A percentile compares a stretch with the other conserved stretches of the same genome.
Conservation (phyloP, 2,329 filamentous ascomycete species). For the Xenosphaeropsis pyriputrescens region DNA sequence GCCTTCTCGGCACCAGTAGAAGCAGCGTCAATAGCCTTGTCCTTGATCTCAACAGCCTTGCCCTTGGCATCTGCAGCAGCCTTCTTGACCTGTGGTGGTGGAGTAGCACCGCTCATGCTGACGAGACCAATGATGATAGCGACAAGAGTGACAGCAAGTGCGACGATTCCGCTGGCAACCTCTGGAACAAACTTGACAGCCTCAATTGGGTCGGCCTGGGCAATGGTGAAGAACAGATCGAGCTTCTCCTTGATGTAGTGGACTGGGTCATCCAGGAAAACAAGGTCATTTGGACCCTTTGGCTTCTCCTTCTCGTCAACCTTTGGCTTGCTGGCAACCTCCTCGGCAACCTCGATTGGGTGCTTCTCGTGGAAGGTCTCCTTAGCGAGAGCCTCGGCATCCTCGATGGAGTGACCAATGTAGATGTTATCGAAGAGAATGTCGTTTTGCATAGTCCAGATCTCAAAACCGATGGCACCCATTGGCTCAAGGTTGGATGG, state of each 20-base stretch:
- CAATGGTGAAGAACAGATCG: conserved; percentile 77
- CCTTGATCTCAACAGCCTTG: conserved; percentile 64
- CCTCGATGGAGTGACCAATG: conserved; percentile 91
- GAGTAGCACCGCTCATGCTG: conserved; percentile 44
- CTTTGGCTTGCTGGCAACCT: conserved; percentile 72
- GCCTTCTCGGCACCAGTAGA: conserved; percentile 53
- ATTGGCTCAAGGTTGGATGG: conserved; percentile 97
- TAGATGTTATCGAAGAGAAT: conserved; percentile 99
- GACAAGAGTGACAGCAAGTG: conserved; percentile 53
- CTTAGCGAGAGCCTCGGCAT: conserved; percentile 75
- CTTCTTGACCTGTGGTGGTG: conserved; percentile 62
- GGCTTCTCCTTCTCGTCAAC: conserved; percentile 38
- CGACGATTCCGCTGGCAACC: conserved; percentile 67
- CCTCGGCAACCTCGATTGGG: conserved; percentile 64
- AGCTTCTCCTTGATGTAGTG: conserved; percentile 83
- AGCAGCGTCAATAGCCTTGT: conserved; percentile 48
- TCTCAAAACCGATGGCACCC: conserved; percentile 95
- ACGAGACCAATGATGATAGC: conserved; percentile 55
- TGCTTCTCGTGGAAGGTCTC: conserved; percentile 89
- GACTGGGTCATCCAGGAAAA: conserved; percentile 84
- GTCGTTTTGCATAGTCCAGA: conserved; percentile 99
- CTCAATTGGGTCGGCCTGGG: conserved; percentile 63
- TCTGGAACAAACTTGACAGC: conserved; percentile 85
- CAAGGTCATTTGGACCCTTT: conserved; percentile 61
- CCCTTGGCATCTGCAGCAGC: conserved; percentile 48